A percentile compares a stretch with the other conserved stretches of the same genome.
Evolutionary conservation across 1,284 basidiomycete species (phyloP).

Genomic region (Cutaneotrichosporon sp.): DNA sequence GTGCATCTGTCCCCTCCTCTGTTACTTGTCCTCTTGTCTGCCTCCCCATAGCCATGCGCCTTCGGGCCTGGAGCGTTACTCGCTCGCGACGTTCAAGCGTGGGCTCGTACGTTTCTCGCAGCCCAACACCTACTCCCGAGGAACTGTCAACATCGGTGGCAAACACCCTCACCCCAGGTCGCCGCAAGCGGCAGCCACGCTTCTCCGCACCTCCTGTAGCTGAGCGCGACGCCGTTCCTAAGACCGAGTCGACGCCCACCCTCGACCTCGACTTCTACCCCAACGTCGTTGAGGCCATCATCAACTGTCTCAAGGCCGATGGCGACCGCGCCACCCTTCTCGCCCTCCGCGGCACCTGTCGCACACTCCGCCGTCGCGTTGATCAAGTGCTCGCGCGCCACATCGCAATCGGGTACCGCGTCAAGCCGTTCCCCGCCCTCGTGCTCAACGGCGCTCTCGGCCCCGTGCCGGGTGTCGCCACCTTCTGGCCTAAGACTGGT

Average conservation of each 20-base stretch:
- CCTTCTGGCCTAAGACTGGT: neutral
- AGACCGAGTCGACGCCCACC: neutral
- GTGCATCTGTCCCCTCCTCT: neutral
- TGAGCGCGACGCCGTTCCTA: neutral
- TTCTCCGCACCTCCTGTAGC: too few relatives aligned
- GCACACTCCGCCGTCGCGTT: neutral
- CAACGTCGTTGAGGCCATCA: slow-evolving; percentile 3
- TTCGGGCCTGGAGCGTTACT: too few relatives aligned
- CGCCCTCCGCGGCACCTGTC: neutral
- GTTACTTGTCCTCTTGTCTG: neutral
- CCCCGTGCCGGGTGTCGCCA: neutral
- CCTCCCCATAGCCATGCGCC: neutral
- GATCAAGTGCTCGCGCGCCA: slow-evolving; percentile 2
- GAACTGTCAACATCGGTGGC: neutral
- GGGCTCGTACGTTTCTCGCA: neutral
- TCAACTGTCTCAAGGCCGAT: too few relatives aligned
- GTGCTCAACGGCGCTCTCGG: neutral
- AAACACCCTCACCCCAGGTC: neutral
- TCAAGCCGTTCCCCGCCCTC: neutral
- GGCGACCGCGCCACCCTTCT: neutral
- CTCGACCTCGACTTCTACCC: slow-evolving; percentile 1
- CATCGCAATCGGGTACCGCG: neutral
- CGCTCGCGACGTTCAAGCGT: too few relatives aligned
- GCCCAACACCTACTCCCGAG: neutral
- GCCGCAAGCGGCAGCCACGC: neutral